phyloP scores from a whole-genome alignment of 352 stramenopile genomes.

The Phytopythium vexans region DNA sequence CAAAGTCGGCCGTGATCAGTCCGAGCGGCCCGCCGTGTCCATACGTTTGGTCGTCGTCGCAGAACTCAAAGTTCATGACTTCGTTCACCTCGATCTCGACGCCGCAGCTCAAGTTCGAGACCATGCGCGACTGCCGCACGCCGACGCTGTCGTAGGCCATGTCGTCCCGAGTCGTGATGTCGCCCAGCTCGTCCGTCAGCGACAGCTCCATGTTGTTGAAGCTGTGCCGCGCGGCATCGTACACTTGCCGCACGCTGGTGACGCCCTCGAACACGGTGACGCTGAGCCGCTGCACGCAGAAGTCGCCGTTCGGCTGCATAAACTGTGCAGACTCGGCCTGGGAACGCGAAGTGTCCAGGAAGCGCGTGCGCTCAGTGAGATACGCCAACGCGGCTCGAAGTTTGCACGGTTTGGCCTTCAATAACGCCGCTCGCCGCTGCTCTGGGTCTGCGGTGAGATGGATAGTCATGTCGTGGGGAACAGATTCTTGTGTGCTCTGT shows the following conservation, averaged over 20 bases:
- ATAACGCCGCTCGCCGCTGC: not conserved
- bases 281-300: slow-evolving; percentile 49
- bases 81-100: slow-evolving; percentile 1
- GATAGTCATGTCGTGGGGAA: slow-evolving; percentile 30
- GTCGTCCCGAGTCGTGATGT: slow-evolving; percentile 4
- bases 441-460: not conserved
- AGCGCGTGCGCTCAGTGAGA: not conserved
- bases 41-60: not conserved
- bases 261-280: slow-evolving; percentile 43
- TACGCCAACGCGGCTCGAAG: not conserved
- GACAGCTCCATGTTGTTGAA: not conserved
- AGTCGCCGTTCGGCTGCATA: slow-evolving; percentile 40
- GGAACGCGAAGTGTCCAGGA: slow-evolving; percentile 3
- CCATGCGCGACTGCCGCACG: slow-evolving; percentile 1
- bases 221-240: not conserved
- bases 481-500: slow-evolving; percentile 26
- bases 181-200: slow-evolving; percentile 5
- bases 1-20: slow-evolving; percentile 14
- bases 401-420: not conserved
- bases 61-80: slow-evolving; percentile 3
- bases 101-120: not conserved
- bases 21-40: slow-evolving; percentile 2
- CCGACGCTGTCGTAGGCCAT: not conserved
- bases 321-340: slow-evolving; percentile 15
- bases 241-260: slow-evolving; percentile 1